phyloP scores from a whole-genome alignment of 176 grass and related monocot genomes.

The Metroxylon sagu region DNA sequence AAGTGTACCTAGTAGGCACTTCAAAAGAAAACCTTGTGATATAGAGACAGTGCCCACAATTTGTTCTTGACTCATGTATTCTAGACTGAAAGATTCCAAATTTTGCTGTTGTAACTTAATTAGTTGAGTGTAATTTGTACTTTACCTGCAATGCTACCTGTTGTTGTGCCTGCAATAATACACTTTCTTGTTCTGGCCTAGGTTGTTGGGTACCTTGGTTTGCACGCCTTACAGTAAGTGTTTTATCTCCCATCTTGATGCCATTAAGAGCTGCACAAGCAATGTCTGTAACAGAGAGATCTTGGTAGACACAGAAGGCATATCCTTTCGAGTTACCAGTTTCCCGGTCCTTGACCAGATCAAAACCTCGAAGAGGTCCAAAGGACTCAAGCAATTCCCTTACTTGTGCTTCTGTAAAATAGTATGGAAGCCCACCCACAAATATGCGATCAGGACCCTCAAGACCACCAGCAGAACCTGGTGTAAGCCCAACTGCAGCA shows the following conservation, averaged over 20 bases:
- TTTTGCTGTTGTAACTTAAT: background rate
- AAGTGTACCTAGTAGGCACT: no score
- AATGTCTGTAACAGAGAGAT: conserved; percentile 82
- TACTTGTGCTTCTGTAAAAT: conserved; percentile 93
- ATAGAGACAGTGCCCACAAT: no score
- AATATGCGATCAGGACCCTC: conserved; percentile 96
- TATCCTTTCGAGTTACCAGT: conserved; percentile 97
- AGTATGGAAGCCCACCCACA: conserved; percentile 92
- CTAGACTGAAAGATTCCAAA: no score
- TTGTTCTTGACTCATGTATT: no score
- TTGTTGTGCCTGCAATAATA: conserved; percentile 82
- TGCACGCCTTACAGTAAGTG: conserved; percentile 84
- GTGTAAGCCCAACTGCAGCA: conserved; percentile 76
- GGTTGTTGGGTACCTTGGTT: conserved; percentile 84
- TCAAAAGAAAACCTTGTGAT: no score
- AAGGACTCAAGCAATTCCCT: conserved; percentile 94
- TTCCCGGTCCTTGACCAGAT: conserved; percentile 96
- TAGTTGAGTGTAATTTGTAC: background rate
- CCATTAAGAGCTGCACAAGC: conserved; percentile 97
- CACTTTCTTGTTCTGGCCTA: conserved; percentile 81
- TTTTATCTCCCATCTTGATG: conserved; percentile 99
- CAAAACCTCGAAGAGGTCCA: conserved; percentile 82
- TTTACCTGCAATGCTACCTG: conserved; percentile 87
- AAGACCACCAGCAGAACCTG: conserved; percentile 83
- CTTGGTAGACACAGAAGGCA: conserved; percentile 95